Evolutionary conservation across 73 alveolate species (phyloP).

Genomic region (Tetrahymena elliotti): DNA sequence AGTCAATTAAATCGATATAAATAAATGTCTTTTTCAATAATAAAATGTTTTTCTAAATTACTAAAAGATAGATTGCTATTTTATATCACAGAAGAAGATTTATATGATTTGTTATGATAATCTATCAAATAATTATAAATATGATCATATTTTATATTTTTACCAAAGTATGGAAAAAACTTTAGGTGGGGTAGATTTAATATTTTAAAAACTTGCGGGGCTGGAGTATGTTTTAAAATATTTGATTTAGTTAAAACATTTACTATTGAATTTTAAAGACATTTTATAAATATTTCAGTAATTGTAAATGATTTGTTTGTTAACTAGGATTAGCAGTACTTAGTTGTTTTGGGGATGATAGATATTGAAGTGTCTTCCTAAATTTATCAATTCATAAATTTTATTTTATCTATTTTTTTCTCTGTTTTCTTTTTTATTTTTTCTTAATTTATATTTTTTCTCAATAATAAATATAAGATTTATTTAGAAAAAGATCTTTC

Average conservation of each 20-base stretch:
- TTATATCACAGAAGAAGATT: not conserved
- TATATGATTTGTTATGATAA: not conserved
- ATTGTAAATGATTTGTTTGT: not conserved
- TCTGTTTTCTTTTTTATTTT: not conserved
- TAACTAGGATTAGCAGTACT: not conserved
- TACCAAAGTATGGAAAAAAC: not conserved
- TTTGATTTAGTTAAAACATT: not conserved
- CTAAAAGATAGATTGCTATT: not conserved
- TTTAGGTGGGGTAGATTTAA: not conserved
- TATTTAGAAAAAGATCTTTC: not conserved
- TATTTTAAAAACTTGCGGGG: not conserved
- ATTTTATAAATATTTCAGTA: not conserved
- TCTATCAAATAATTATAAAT: not conserved
- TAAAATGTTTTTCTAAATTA: not conserved
- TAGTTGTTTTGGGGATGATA: not conserved
- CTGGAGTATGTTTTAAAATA: not conserved
- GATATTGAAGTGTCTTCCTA: not conserved
- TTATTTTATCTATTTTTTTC: not conserved
- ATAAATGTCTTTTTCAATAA: not conserved
- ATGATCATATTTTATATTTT: not conserved
- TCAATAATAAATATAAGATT: not conserved
- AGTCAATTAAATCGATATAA: not conserved
- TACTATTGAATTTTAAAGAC: not conserved
- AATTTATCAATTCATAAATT: not conserved
- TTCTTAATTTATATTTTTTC: not conserved